Conservation (phyloP, 2,329 filamentous ascomycete species). For the Tolypocladium tundrense region DNA sequence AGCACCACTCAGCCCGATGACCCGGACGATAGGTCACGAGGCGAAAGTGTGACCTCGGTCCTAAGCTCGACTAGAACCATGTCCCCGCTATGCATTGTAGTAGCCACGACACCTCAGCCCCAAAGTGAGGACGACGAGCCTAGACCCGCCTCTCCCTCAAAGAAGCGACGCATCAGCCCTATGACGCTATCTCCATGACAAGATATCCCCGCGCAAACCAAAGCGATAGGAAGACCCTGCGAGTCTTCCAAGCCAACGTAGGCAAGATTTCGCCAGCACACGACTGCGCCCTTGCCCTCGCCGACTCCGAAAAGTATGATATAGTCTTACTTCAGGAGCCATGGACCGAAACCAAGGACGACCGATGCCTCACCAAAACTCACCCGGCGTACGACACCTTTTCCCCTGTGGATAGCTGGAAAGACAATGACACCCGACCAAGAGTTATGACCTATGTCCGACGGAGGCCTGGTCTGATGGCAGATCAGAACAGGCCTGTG, state of each 20-base stretch:
- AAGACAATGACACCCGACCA: conserved; percentile 3
- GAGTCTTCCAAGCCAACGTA: conserved; percentile 7
- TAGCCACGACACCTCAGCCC: no score
- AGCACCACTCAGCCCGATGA: no score
- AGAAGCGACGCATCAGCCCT: no score
- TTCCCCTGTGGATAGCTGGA: conserved; percentile 5
- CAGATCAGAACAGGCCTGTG: conserved; percentile 5
- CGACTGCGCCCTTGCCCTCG: conserved; percentile 8
- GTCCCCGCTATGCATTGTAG: no score
- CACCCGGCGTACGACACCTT: background rate
- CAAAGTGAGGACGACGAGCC: fast-evolving
- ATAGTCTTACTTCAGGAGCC: conserved; percentile 8
- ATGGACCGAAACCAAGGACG: conserved; percentile 2
- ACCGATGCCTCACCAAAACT: conserved; percentile 4
- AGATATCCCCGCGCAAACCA: background rate
- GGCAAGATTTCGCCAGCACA: conserved; percentile 5
- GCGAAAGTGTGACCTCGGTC: no score
- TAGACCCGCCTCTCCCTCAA: no score
- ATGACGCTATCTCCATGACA: no score
- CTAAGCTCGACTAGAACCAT: no score
- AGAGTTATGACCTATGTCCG: conserved; percentile 8
- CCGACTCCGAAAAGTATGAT: conserved; percentile 6
- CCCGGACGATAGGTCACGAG: no score
- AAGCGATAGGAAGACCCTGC: background rate
- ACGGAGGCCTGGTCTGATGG: conserved; percentile 2